These are phyloP conservation scores for Globisporangium echinulatum DNA, from an alignment of 352 stramenopile genomes.

Conservation along the genomic window DNA sequence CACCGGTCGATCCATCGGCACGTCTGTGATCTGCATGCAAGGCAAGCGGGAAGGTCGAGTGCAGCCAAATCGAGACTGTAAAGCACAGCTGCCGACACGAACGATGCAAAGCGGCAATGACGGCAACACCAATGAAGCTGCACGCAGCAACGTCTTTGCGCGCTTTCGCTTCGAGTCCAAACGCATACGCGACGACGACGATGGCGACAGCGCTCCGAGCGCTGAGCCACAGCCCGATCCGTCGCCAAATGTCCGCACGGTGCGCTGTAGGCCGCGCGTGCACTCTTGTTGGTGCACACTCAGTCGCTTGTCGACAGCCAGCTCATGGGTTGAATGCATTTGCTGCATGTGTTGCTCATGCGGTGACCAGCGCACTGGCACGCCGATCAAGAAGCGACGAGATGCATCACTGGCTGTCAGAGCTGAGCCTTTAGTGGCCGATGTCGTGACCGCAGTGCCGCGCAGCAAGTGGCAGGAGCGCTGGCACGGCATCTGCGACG, in stretches of 20 bases:
- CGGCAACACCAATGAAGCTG: too few species aligned
- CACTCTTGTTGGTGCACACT: too few species aligned
- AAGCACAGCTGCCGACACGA: too few species aligned
- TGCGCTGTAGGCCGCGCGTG: background rate
- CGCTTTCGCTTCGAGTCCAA: constrained; percentile 59
- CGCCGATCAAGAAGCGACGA: background rate
- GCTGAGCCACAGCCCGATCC: background rate
- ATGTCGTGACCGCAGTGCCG: background rate
- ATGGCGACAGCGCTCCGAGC: constrained; percentile 5
- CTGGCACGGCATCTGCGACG: constrained; percentile 67
- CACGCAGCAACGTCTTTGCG: constrained; percentile 29
- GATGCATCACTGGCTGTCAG: background rate
- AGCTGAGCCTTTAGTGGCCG: too few species aligned
- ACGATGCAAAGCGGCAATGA: too few species aligned
- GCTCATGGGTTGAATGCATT: background rate
- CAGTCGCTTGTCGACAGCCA: background rate
- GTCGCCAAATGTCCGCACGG: background rate
- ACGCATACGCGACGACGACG: constrained; percentile 20
- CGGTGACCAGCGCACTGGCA: background rate
- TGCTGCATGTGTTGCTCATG: background rate
- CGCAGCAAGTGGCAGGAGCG: constrained; percentile 73
- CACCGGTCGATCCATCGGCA: too few species aligned
- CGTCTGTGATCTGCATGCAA: too few species aligned
- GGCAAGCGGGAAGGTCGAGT: too few species aligned
- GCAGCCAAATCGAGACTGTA: too few species aligned